These are phyloP conservation scores for Russula olivacea DNA, from an alignment of 768 basidiomycete genomes.

Conservation along the genomic window DNA sequence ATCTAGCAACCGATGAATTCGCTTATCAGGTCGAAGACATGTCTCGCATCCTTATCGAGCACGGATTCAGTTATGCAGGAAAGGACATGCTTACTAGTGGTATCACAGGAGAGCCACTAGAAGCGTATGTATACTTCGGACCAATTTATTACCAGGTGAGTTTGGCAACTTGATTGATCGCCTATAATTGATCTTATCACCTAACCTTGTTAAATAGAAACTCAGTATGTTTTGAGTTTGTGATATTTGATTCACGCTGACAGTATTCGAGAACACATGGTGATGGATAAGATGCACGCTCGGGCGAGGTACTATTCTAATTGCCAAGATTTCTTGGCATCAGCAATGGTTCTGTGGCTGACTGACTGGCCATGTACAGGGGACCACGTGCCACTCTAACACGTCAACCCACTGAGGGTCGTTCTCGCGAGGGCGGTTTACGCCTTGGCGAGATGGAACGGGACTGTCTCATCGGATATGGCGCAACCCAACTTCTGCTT, in stretches of 20 bases:
- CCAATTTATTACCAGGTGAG: slow-evolving; percentile 94
- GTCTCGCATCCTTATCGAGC: slow-evolving; percentile 90
- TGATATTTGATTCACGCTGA: slow-evolving; percentile 11
- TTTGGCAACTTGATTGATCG: not conserved
- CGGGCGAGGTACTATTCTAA: slow-evolving; percentile 65
- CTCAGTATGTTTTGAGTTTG: slow-evolving; percentile 59
- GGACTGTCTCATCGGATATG: slow-evolving; percentile 96
- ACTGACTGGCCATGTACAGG: slow-evolving; percentile 35
- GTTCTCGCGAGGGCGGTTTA: slow-evolving; percentile 94
- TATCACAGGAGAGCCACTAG: slow-evolving; percentile 93
- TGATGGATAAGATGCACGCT: slow-evolving; percentile 99
- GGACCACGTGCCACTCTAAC: slow-evolving; percentile 96
- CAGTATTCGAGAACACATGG: slow-evolving; percentile 77
- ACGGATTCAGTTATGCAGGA: slow-evolving; percentile 96
- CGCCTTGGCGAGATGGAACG: slow-evolving; percentile 99
- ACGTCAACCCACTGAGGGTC: slow-evolving; percentile 96
- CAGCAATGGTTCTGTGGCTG: not conserved
- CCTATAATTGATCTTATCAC: not conserved
- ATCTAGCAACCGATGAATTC: slow-evolving; percentile 4
- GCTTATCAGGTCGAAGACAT: slow-evolving; percentile 82
- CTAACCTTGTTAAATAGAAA: slow-evolving; percentile 51
- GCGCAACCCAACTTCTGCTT: slow-evolving; percentile 93
- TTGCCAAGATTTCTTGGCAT: not conserved
- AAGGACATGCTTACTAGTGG: slow-evolving; percentile 99
- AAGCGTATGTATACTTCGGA: slow-evolving; percentile 97